Base-by-base conservation (phyloP, 106 monocot species). In the Dendrobium catenatum region DNA sequence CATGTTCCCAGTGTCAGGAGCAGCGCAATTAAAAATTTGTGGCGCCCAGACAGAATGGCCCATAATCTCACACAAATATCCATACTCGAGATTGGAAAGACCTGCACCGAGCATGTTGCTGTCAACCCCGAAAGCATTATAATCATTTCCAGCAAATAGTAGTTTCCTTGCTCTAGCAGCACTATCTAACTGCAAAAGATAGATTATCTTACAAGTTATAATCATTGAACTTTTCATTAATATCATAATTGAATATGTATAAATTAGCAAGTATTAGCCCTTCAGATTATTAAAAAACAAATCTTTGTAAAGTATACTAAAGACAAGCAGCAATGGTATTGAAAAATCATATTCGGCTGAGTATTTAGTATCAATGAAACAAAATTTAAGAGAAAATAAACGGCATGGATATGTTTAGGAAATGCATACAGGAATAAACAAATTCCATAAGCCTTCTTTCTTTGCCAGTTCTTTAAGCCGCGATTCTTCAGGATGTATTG, bases 1-100 rank as follows among this genome's bases (percentile, higher is more conserved):
- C 99, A 95, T 99, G 81, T 99, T 99, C 47, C 99, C 99, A 31
- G 99, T 99, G 59, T 99, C 99, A 64, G 99, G 99, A 55, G 99
- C 90, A 85, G 87, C 86, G 78, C 99, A 99, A 78, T 99, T 99
- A 81, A 99, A 99, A 78, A 99, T 84, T 85, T 99, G 99, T 51
- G 99, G 95, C 24, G 93, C 99, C 93, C 99, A 99, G 72, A 91
- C 81, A 79, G 95, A 99, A 64, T 95, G 91, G 24, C 99, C 99
- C 99, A 99, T 95, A 77, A 99, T 95, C 81, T 99, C 95, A 85
- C 99, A 99, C 66, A 99, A 82, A 81, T 90, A 90, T 85, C 90
- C 99, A 90, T 99, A 99, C 74, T 99, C 99, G 77, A 99, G 91
- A 77, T 99, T 99, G 78, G 99, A 89, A 83, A 99, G 90, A 43